These are phyloP conservation scores for Miscanthus lutarioriparius DNA, from an alignment of 176 grass and related monocot genomes.

Conservation along the genomic window DNA sequence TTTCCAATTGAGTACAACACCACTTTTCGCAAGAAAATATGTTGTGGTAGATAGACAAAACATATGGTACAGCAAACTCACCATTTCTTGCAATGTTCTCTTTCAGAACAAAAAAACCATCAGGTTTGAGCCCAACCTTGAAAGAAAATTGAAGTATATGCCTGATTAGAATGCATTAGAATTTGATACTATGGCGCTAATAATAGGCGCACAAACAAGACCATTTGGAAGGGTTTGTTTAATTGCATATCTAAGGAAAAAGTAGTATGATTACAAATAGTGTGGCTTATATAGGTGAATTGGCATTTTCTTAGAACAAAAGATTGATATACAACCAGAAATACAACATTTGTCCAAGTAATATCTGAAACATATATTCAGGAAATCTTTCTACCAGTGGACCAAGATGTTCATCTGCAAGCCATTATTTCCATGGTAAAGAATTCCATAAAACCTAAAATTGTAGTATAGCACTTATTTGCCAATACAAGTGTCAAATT, in stretches of 20 bases:
- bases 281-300: neutral
- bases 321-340: neutral
- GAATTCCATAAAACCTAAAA: constrained; percentile 13
- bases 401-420: neutral
- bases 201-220: constrained; percentile 16
- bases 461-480: neutral
- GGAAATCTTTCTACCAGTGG: neutral
- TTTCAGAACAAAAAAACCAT: constrained; percentile 95
- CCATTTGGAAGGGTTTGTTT: neutral
- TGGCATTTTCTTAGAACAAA: neutral
- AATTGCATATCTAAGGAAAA: neutral
- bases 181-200: neutral
- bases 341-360: neutral
- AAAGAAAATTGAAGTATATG: constrained; percentile 14
- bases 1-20: neutral
- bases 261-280: neutral
- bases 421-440: neutral
- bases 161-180: constrained; percentile 28
- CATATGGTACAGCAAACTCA: constrained; percentile 35
- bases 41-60: neutral
- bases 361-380: neutral
- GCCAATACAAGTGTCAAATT: neutral
- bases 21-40: neutral
- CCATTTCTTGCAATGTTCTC: constrained; percentile 86
- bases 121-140: constrained; percentile 88